Percentiles rank a stretch among this genome's conserved stretches.
phyloP scores from a whole-genome alignment of 2,329 filamentous ascomycete genomes.

The Xylaria sp. region DNA sequence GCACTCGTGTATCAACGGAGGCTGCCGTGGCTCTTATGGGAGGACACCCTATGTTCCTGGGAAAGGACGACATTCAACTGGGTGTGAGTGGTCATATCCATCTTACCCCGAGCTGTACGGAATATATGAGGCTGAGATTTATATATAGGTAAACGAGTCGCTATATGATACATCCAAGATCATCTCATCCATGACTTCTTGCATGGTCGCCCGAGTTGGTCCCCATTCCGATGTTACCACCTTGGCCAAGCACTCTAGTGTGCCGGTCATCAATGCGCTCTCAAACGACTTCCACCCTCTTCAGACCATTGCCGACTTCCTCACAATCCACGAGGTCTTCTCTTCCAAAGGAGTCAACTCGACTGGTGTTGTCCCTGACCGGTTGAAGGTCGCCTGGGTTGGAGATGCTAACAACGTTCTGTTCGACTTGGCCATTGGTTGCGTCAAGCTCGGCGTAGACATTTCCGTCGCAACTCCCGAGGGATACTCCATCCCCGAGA shows the following conservation, averaged over 20 bases:
- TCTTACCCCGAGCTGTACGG: background rate
- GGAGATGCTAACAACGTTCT: constrained; percentile 97
- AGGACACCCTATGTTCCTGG: constrained; percentile 92
- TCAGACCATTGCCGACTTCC: constrained; percentile 88
- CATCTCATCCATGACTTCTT: constrained; percentile 88
- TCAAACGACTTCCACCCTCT: constrained; percentile 90
- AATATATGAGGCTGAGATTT: constrained; percentile 9
- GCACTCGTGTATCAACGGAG: constrained; percentile 91
- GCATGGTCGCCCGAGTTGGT: constrained; percentile 74
- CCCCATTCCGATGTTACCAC: constrained; percentile 68
- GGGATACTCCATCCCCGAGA: constrained; percentile 73
- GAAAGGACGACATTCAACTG: constrained; percentile 92
- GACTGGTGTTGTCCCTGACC: constrained; percentile 61
- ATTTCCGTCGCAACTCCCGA: constrained; percentile 80
- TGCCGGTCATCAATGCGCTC: constrained; percentile 81
- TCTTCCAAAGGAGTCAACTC: constrained; percentile 37
- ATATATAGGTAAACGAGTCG: constrained; percentile 73
- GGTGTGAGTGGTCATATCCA: constrained; percentile 52
- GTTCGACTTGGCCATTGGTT: constrained; percentile 85
- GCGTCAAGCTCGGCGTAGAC: constrained; percentile 79
- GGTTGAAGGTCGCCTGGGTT: constrained; percentile 90
- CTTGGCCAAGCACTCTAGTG: constrained; percentile 65
- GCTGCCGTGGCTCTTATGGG: constrained; percentile 82
- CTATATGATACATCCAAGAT: constrained; percentile 88
- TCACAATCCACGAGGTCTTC: constrained; percentile 81